Conservation (phyloP, 768 basidiomycete genomes). For the Hortiboletus campestris region DNA sequence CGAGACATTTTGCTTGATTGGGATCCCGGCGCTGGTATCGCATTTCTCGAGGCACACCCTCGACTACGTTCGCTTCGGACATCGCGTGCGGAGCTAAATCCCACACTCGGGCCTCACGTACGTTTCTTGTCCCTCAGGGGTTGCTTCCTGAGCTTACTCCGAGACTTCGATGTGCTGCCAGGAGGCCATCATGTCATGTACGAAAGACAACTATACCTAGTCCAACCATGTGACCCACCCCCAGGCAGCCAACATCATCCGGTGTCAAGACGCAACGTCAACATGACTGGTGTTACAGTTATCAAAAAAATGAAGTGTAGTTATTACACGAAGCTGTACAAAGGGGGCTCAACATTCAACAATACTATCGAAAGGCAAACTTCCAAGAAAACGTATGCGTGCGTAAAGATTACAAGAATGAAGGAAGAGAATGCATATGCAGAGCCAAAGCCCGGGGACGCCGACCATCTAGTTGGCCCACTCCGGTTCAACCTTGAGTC, state of each 20-base stretch:
- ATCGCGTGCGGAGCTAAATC: constrained; percentile 53
- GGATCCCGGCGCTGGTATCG: constrained; percentile 39
- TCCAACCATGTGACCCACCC: background rate
- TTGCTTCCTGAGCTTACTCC: constrained; percentile 49
- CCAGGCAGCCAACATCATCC: background rate
- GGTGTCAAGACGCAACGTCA: background rate
- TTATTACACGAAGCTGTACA: background rate
- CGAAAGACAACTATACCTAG: background rate
- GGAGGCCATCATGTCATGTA: background rate
- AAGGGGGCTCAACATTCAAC: too few relatives aligned
- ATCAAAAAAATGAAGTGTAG: background rate
- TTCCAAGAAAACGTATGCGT: background rate
- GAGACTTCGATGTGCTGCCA: background rate
- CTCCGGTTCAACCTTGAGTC: constrained; percentile 34
- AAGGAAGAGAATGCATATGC: background rate
- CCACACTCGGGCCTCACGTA: constrained; percentile 53
- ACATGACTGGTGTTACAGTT: background rate
- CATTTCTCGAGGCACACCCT: constrained; percentile 68
- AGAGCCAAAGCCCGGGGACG: background rate
- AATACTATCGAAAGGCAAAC: background rate
- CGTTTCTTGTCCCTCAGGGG: constrained; percentile 43
- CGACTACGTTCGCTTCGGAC: constrained; percentile 48
- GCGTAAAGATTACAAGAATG: background rate
- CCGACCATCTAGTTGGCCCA: constrained; percentile 38
- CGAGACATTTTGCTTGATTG: constrained; percentile 68